Evolutionary conservation across 2,329 filamentous ascomycete species (phyloP), one percentile per base, ranked within the genome.

Genomic region (Phaeophleospora eucalypticola): DNA sequence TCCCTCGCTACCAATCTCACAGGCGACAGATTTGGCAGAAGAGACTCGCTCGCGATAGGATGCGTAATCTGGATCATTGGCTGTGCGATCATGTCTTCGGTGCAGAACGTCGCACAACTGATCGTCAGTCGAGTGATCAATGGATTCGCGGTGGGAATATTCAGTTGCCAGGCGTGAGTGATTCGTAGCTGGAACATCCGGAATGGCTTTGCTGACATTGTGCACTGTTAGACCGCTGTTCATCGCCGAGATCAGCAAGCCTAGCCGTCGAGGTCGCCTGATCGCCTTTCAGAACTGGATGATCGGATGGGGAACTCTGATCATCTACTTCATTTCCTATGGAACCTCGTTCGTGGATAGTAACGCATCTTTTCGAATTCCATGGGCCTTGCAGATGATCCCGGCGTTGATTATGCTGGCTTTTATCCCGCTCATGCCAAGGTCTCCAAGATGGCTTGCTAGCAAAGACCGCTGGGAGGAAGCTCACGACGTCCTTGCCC

Each of bases 261-360:
- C 46, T 2, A 36, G 45, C 32, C 37, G 46, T 16, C 41, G 46
- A n/a, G 46, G 46, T 18, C 46, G 46, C 2, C 41, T 49, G 7
- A 49, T 49, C 19, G 42, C 46, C 1, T 49, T 49, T 20, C 46
- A 49, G 46, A 49, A 49, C 16, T 49, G 46, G 46, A 49, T 49
- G 46, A 49, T 49, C 10, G 46, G 40, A 4, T 43, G 41, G 46
- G 45, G 45, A 29, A 49, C 46, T 3, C 33, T 49, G 3, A 49
- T 49, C 20, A 49, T 49, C n/a, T 45, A 49, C 42, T 49, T 45
- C 37, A 24, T 49, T 4, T 49, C 46, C 2, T 45, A 49, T 16
- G 46, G 46, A 6, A 49, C 46, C 1, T 41, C 36, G 10, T 49
- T 49, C 37, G 20, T 49, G 8, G 41, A 49, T 2, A 21, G 46